These are phyloP conservation scores for Crataegus laevigata DNA, from an alignment of 306 rosid species.

Conservation along the genomic window DNA sequence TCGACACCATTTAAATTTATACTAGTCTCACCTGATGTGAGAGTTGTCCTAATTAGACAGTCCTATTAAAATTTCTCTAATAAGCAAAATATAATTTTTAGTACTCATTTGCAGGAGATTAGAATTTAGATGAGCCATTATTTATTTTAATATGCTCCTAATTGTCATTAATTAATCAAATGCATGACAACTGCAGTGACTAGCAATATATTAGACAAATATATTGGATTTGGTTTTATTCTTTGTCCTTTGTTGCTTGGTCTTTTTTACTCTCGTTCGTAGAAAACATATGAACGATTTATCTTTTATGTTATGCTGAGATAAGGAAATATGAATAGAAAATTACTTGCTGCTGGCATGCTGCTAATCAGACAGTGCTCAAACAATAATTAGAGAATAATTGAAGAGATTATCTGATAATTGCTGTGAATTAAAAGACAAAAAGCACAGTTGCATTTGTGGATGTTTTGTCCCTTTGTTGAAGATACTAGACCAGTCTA, in stretches of 20 bases:
- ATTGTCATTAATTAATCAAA: not conserved
- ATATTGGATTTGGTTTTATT: not conserved
- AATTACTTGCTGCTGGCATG: not conserved
- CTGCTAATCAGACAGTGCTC: not conserved
- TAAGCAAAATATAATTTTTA: not conserved
- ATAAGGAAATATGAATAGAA: not conserved
- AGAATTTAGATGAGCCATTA: not conserved
- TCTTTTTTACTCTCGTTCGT: not conserved
- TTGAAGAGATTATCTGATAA: not conserved
- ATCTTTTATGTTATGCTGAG: not conserved
- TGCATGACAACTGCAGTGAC: not conserved
- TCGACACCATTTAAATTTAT: no score
- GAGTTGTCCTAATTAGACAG: no score
- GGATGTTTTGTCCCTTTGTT: conserved; percentile 10
- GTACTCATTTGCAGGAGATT: not conserved
- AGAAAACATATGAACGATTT: not conserved
- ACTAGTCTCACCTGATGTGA: not conserved
- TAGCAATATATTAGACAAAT: not conserved
- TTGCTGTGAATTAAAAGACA: conserved; percentile 9
- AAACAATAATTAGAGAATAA: conserved; percentile 8
- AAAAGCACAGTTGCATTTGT: conserved; percentile 1
- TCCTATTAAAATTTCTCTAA: no score
- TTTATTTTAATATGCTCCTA: not conserved
- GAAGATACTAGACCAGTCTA: not conserved
- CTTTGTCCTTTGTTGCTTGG: not conserved